Evolutionary conservation across 768 basidiomycete genomes (phyloP), one percentile per base, ranked within the genome.

Genomic region (Cystobasidium ongulense): DNA sequence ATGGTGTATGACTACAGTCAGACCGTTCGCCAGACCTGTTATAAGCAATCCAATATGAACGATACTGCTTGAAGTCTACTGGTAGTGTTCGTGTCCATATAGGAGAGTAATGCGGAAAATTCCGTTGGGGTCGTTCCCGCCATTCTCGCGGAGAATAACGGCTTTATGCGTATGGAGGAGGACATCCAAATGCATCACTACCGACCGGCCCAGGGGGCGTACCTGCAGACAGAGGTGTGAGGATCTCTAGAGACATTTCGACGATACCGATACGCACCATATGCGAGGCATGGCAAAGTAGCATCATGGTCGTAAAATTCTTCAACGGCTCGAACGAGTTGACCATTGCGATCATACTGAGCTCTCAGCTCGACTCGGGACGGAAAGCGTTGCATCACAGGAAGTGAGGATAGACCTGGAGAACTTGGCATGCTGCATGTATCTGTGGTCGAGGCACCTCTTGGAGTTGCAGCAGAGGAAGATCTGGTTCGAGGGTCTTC

Each of bases 231-330:
- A 23, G 11, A 33, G 11, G 17, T 25, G 25, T 11, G n/a, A 23
- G 11, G 13, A 61, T 11, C 43, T 46, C 43, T 46, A 46, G 43
- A 46, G n/a, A 46, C 43, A 46, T 13, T 46, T n/a, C 43, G 43
- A 61, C 25, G 57, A 61, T 11, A 61, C 13, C 11, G 31, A 61
- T 5, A 64, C 31, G 36, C 5, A 46, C 63, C 63, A 39, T 64
- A 64, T 17, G 63, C 36, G 1, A 64, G 63, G 36, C 63, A 64
- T 17, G 63, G 63, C 38, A 64, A 2, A 25, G 43, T 39, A 10
- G 63, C 63, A 39, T 64, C 38, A 39, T 64, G 43, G 38, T 64
- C 63, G 27, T 39, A 39, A 46, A 64, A 39, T 29, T 64, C 38
- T 39, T 64, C 36, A 3, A 64, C 43, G 3, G 38, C 38, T 27